Evolutionary conservation across 169 alveolate genomes (phyloP), one percentile per base, ranked within the genome.

Genomic region (Babesia ovata): DNA sequence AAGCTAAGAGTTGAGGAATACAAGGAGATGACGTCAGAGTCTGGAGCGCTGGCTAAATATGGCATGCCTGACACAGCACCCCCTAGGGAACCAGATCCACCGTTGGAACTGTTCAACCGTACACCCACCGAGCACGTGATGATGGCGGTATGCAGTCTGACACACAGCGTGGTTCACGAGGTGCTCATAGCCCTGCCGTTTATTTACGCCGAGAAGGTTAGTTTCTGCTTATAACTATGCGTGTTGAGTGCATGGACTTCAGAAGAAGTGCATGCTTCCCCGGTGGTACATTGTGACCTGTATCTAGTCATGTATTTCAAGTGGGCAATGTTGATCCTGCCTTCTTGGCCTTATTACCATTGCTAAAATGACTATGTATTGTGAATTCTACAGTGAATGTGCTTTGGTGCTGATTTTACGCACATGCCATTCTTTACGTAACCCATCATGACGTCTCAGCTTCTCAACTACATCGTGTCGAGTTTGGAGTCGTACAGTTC

Each of bases 121-220:
- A 76, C 81, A 2, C 81, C 81, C 0, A 50, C 62, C 2, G 79
- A 76, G 66, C 86, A 76, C 42, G 86, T 76, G 44, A 63, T 70
- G 73, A 54, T 58, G 62, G 72, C 83, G 6, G 63, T 82, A 42
- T 39, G 63, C 56, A 63, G 53, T 14, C 17, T 82, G 45, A 58
- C 59, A n/a, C 65, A 71, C 46, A 74, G 58, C 74, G 74, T 73
- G 66, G 48, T 82, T 17, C 73, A 82, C 54, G 83, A 82, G 72
- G 76, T 82, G 46, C 54, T 82, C 52, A 70, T 82, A 0, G 54
- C 89, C 42, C 71, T 82, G 57, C 89, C 89, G 14, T 73, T 73
- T 46, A 63, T 65, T 13, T 71, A 82, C 50, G 83, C 85, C 4
- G 79, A 71, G 52, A 70, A 74, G 70, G 36, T 53, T 24, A 11